These are phyloP conservation scores for Venturia carpophila DNA, from an alignment of 2,329 filamentous ascomycete species.

Conservation along the genomic window DNA sequence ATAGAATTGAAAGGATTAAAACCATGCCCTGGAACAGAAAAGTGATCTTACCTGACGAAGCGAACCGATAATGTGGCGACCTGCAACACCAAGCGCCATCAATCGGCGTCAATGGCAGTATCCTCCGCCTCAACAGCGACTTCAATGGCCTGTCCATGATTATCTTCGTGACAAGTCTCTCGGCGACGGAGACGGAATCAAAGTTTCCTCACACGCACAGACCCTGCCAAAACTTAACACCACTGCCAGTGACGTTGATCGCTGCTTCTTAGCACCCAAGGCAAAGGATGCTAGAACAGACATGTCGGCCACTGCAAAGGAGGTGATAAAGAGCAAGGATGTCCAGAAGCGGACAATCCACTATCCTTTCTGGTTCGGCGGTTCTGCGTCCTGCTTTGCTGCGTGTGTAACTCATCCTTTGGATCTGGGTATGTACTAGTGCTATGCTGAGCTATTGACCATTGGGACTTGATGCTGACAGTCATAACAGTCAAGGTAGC, in stretches of 20 bases:
- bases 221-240: not conserved
- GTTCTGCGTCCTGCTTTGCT: constrained; percentile 85
- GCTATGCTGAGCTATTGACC: not conserved
- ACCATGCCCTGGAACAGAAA: not conserved
- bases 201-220: not conserved
- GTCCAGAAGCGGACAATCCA: constrained; percentile 35
- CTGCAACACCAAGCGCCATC: not conserved
- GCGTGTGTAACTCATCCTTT: constrained; percentile 88
- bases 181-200: not conserved
- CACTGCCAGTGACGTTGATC: not conserved
- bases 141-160: not conserved
- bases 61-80: not conserved
- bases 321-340: constrained; percentile 36
- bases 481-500: constrained; percentile 38
- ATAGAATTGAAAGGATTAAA: not conserved
- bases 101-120: not conserved
- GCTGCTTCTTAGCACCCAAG: not conserved
- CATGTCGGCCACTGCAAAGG: constrained; percentile 36
- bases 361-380: constrained; percentile 76
- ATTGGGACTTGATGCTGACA: constrained; percentile 26
- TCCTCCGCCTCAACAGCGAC: not conserved
- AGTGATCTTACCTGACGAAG: not conserved
- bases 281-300: constrained; percentile 28
- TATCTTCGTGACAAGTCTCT: not conserved
- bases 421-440: constrained; percentile 64